Conservation (phyloP, 352 stramenopile genomes). For the Globisporangium cederbergense region DNA sequence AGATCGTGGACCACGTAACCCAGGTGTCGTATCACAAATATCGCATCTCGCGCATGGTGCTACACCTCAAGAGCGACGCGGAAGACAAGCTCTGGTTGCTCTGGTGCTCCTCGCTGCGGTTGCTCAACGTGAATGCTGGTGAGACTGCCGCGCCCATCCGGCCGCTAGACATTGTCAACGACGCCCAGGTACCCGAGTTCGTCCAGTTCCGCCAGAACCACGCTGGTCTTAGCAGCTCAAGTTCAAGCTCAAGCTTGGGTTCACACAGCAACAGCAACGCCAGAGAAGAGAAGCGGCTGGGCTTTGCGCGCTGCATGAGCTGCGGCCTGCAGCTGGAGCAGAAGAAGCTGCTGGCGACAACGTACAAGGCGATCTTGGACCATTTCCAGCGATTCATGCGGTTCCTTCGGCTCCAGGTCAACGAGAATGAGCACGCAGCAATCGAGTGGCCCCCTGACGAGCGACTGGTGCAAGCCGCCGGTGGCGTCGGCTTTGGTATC, state of each 20-base stretch:
- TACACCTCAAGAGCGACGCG: conserved; percentile 94
- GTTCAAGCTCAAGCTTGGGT: not conserved
- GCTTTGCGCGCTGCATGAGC: conserved; percentile 72
- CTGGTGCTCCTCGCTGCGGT: conserved; percentile 91
- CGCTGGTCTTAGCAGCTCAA: not conserved
- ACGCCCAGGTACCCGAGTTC: conserved; percentile 64
- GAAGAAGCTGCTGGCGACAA: conserved; percentile 75
- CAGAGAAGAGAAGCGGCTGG: conserved; percentile 8
- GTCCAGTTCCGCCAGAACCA: conserved; percentile 21
- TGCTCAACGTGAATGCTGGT: conserved; percentile 34
- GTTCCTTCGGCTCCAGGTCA: conserved; percentile 46
- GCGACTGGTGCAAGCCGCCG: conserved; percentile 85
- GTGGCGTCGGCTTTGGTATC: conserved; percentile 92
- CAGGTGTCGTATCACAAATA: conserved; percentile 90
- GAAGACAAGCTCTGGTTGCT: conserved; percentile 93
- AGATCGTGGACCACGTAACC: conserved; percentile 91
- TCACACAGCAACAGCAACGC: not conserved
- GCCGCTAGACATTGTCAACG: conserved; percentile 61
- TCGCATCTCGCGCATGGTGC: conserved; percentile 91
- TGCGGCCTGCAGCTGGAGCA: conserved; percentile 74
- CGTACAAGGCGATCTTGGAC: conserved; percentile 93
- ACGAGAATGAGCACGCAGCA: conserved; percentile 37
- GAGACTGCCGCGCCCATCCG: conserved; percentile 17
- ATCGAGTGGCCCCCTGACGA: conserved; percentile 90
- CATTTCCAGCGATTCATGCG: conserved; percentile 91